Base-by-base conservation (phyloP, 139 green algal species). In the Chlamydomonas incerta region DNA sequence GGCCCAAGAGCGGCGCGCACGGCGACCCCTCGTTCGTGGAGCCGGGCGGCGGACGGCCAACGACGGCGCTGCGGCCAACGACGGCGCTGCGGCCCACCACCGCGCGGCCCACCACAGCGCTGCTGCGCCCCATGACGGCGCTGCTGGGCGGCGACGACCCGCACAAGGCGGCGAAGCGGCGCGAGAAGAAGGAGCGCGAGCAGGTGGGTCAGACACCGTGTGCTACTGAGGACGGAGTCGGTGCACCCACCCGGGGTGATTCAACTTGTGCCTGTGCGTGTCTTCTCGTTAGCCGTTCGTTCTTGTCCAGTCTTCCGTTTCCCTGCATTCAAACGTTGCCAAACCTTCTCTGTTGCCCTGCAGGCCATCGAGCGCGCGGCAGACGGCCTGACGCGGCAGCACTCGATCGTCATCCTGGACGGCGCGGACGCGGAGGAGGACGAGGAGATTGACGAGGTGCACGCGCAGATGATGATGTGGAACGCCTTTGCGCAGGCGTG, bases 381-480 rank as follows among this genome's bases (percentile, higher is more conserved):
- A 2, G 77, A 24, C 23, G 62, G 33, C 2, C 41, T 83, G 29
- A 15, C 14, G 13, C 77, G 63, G 29, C 14, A 11, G n/a, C 63
- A 83, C 63, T 83, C 75, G 26, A 37, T 83, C 46, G 63, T 83
- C 80, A 85, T 85, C 47, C 5, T 76, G 11, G 80, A 85, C 35
- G 80, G 67, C 9, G 80, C 80, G 4, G 80, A 85, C 67, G 50
- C 80, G 3, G 66, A 85, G 0, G 67, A 90, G 46, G 87, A 87
- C 67, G 69, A 82, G 79, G 86, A 74, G 26, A 71, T 90, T 37
- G 87, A 90, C 35, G 87, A 90, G 50, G 81, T 90, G 74, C 87
- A 90, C 81, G 83, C 80, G 14, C 80, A 92, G 85, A 92, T 92
- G 85, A 92, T 92, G 87, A 91, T 88, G 87, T 92, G 89, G 89